These are phyloP conservation scores for Diaporthe aspalathi DNA, from an alignment of 2,329 filamentous ascomycete species.

Conservation along the genomic window DNA sequence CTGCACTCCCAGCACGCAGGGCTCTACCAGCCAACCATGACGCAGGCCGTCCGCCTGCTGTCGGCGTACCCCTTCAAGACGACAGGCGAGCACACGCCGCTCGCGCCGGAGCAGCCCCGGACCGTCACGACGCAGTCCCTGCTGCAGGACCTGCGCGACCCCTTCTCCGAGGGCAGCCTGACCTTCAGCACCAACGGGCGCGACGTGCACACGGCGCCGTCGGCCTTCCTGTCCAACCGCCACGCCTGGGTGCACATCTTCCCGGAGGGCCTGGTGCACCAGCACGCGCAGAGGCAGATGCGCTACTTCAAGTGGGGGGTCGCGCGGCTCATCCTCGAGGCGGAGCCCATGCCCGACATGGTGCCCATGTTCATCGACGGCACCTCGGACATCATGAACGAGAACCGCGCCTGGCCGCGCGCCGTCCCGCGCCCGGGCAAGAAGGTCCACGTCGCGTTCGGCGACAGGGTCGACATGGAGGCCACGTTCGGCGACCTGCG, in stretches of 20 bases:
- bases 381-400: slow-evolving; percentile 88
- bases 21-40: slow-evolving; percentile 88
- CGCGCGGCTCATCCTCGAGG: slow-evolving; percentile 89
- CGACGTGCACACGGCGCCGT: slow-evolving; percentile 77
- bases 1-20: slow-evolving; percentile 84
- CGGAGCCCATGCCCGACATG: slow-evolving; percentile 86
- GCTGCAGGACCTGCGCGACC: slow-evolving; percentile 51
- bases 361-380: slow-evolving; percentile 96
- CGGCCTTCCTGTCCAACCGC: slow-evolving; percentile 75
- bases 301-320: slow-evolving; percentile 99
- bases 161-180: slow-evolving; percentile 60
- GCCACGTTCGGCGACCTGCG: slow-evolving; percentile 82
- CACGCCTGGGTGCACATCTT: slow-evolving; percentile 95
- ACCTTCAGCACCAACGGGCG: slow-evolving; percentile 74
- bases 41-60: slow-evolving; percentile 85
- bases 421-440: slow-evolving; percentile 82
- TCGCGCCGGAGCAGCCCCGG: slow-evolving; percentile 31
- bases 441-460: slow-evolving; percentile 79
- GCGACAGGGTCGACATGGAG: slow-evolving; percentile 80
- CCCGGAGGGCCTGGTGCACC: slow-evolving; percentile 94
- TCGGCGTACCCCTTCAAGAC: slow-evolving; percentile 67
- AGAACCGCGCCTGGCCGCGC: slow-evolving; percentile 81
- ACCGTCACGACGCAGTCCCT: slow-evolving; percentile 39
- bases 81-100: slow-evolving; percentile 35
- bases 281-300: slow-evolving; percentile 81